Conservation (phyloP, 164 flowering plant genomes). For the Dillenia turbinata region DNA sequence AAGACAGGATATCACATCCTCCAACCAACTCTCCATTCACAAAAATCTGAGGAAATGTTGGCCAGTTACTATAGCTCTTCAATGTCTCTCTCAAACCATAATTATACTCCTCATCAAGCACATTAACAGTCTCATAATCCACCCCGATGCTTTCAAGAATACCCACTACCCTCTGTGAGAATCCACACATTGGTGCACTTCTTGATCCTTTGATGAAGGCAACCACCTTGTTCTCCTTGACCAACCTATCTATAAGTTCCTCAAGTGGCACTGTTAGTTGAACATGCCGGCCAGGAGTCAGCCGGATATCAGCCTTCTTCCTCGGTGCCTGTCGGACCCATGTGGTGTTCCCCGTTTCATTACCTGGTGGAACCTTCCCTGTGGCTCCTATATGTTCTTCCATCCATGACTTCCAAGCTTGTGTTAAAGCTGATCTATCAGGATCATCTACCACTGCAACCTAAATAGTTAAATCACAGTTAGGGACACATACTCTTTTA, state of each 20-base stretch:
- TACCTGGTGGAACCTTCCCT: conserved; percentile 93
- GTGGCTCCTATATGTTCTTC: conserved; percentile 77
- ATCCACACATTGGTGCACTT: conserved; percentile 85
- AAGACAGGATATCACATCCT: conserved; percentile 80
- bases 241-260: conserved; percentile 72
- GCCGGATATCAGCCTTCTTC: conserved; percentile 79
- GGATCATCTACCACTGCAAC: conserved; percentile 71
- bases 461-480: conserved; percentile 26
- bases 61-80: conserved; percentile 92
- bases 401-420: conserved; percentile 99
- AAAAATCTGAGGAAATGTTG: conserved; percentile 92
- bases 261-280: conserved; percentile 81
- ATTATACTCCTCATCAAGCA: conserved; percentile 90
- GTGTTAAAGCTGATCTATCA: conserved; percentile 62
- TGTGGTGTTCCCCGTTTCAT: conserved; percentile 77
- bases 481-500: too few relatives aligned
- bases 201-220: conserved; percentile 97
- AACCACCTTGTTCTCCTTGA: conserved; percentile 90
- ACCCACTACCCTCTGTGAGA: conserved; percentile 84
- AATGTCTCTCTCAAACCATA: conserved; percentile 74
- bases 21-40: conserved; percentile 82
- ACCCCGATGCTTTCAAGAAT: conserved; percentile 70
- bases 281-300: conserved; percentile 86
- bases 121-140: conserved; percentile 82
- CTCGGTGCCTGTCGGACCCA: conserved; percentile 67